Conservation (phyloP, 169 alveolate species). For the Plasmodium vivax region DNA sequence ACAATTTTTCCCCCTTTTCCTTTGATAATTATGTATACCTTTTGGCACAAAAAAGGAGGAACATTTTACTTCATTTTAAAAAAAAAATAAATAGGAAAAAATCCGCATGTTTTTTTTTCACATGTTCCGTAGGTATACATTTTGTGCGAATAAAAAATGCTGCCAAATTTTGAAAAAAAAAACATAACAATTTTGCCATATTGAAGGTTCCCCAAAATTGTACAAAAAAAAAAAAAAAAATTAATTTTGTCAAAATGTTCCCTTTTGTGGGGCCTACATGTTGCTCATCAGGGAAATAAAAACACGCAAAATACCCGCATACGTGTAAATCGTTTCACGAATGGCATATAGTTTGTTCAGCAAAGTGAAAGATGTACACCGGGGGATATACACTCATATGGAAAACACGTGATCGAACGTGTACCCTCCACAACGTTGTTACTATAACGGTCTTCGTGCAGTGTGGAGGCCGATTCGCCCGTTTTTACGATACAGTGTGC, state of each 20-base stretch:
- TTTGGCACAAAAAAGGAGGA: not conserved
- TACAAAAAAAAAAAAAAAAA: not conserved
- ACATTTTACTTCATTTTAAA: not conserved
- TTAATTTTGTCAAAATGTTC: not conserved
- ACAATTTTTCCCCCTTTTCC: not conserved
- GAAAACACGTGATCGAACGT: not conserved
- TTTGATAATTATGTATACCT: not conserved
- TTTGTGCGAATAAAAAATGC: not conserved
- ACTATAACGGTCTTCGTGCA: not conserved
- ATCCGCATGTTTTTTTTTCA: not conserved
- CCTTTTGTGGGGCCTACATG: not conserved
- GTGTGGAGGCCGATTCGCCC: not conserved
- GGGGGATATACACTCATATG: not conserved
- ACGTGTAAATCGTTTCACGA: not conserved
- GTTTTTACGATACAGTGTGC: not conserved
- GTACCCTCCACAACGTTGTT: not conserved
- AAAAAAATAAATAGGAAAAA: not conserved
- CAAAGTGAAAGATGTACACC: not conserved
- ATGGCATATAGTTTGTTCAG: not conserved
- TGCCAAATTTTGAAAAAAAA: not conserved
- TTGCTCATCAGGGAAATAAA: not conserved
- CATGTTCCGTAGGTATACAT: not conserved
- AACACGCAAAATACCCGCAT: not conserved
- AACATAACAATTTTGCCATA: not conserved
- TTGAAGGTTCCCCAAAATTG: not conserved